Percentiles rank a stretch among this genome's conserved stretches.
Evolutionary conservation across 2,329 filamentous ascomycete genomes (phyloP).

Genomic region (Pyrenophora seminiperda): DNA sequence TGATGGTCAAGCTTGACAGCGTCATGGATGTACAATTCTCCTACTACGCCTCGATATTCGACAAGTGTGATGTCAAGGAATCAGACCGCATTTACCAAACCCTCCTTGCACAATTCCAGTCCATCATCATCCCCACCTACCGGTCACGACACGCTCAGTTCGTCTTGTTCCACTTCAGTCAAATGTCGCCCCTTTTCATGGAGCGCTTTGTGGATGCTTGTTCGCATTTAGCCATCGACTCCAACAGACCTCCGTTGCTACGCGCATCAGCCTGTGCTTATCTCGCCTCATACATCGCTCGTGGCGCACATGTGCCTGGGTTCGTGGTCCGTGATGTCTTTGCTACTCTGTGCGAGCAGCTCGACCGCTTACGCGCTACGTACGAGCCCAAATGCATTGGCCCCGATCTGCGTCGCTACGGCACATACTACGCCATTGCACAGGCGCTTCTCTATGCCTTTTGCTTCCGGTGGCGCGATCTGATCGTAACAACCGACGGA

Average conservation of each 20-base stretch:
- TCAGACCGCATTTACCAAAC: conserved; percentile 77
- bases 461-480: conserved; percentile 96
- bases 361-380: conserved; percentile 73
- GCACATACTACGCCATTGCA: conserved; percentile 83
- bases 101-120: conserved; percentile 82
- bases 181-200: conserved; percentile 76
- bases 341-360: conserved; percentile 74
- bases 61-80: conserved; percentile 66
- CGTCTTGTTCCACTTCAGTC: conserved; percentile 92
- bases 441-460: conserved; percentile 93
- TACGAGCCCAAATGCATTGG: conserved; percentile 78
- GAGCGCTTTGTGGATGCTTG: conserved; percentile 83
- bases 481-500: conserved; percentile 66
- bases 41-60: conserved; percentile 77
- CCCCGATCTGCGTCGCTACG: conserved; percentile 82
- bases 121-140: conserved; percentile 86
- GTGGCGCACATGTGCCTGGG: conserved; percentile 79
- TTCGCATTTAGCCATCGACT: conserved; percentile 72
- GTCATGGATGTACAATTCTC: conserved; percentile 87
- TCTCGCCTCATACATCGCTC: conserved; percentile 89
- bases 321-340: conserved; percentile 83
- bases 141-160: conserved; percentile 94
- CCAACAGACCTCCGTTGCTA: conserved; percentile 65
- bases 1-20: conserved; percentile 87
- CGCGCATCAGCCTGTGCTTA: conserved; percentile 90